Conservation (phyloP, 2,329 filamentous ascomycete species). For the Raffaelea albimanens region DNA sequence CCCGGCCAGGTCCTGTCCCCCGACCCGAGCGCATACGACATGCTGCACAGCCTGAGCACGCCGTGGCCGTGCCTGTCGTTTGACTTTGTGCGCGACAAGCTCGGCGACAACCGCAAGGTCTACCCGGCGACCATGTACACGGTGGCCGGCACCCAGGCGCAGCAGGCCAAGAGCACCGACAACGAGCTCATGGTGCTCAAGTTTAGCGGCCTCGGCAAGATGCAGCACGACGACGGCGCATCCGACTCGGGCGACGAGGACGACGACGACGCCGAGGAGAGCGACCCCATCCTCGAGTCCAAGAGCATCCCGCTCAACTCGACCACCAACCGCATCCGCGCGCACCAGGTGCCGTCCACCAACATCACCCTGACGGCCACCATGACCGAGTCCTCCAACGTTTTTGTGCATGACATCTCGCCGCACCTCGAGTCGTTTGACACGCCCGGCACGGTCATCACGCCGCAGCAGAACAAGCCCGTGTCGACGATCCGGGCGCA, state of each 20-base stretch:
- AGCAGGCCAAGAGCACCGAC: conserved; percentile 62
- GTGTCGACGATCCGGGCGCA: conserved; percentile 81
- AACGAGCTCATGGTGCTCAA: conserved; percentile 96
- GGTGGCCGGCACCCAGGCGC: conserved; percentile 89
- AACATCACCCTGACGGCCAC: conserved; percentile 77
- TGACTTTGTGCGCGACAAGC: conserved; percentile 75
- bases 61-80: conserved; percentile 97
- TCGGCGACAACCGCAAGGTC: conserved; percentile 83
- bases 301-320: conserved; percentile 77
- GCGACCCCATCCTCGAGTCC: conserved; percentile 89
- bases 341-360: conserved; percentile 73
- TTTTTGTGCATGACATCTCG: conserved; percentile 91
- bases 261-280: conserved; percentile 56
- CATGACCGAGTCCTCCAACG: conserved; percentile 82
- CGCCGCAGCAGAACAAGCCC: conserved; percentile 79
- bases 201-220: conserved; percentile 81
- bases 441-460: conserved; percentile 70
- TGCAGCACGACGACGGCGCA: conserved; percentile 55
- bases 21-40: conserved; percentile 90
- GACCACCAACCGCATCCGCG: conserved; percentile 88
- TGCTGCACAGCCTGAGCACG: conserved; percentile 89
- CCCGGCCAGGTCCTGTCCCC: conserved; percentile 85
- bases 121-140: conserved; percentile 95
- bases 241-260: conserved; percentile 58
- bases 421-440: conserved; percentile 86